Percentiles rank a stretch among this genome's conserved stretches.
These are phyloP conservation scores for Globisporangium nodosum DNA, from an alignment of 352 stramenopile species.

Conservation along the genomic window DNA sequence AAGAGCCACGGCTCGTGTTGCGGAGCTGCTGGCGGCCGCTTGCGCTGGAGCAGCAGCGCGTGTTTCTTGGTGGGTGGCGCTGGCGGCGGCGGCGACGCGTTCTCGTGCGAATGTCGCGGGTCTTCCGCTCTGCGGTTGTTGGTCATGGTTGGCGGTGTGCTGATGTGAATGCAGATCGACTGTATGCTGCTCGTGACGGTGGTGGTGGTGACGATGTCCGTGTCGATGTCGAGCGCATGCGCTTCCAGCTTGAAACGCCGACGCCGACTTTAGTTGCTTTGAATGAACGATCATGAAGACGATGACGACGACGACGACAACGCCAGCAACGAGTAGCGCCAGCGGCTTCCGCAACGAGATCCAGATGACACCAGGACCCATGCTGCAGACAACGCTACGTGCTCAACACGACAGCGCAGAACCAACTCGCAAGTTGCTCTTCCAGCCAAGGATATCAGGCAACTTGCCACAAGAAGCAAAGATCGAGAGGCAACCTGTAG, in stretches of 20 bases:
- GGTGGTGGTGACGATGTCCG: too few relatives aligned
- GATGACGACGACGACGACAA: too few relatives aligned
- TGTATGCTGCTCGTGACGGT: background rate
- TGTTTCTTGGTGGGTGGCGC: constrained; percentile 19
- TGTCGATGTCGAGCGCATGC: background rate
- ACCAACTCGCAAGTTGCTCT: too few relatives aligned
- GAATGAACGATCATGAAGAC: too few relatives aligned
- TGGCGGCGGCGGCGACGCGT: background rate
- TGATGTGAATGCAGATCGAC: background rate
- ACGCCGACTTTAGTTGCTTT: background rate
- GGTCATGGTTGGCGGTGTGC: background rate
- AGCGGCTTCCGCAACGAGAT: too few relatives aligned
- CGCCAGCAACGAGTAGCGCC: too few relatives aligned
- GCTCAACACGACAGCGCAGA: too few relatives aligned
- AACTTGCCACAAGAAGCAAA: too few relatives aligned
- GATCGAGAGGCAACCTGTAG: background rate
- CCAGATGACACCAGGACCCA: too few relatives aligned
- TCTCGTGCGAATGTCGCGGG: background rate
- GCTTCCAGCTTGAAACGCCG: background rate
- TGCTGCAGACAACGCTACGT: too few relatives aligned
- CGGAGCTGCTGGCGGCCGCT: constrained; percentile 16
- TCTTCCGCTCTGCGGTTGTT: constrained; percentile 2
- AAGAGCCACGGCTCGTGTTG: constrained; percentile 65
- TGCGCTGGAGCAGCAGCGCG: constrained; percentile 17
- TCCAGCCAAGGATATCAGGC: too few relatives aligned